phyloP scores from a whole-genome alignment of 2,329 filamentous ascomycete species.

The Beauveria rudraprayagi region DNA sequence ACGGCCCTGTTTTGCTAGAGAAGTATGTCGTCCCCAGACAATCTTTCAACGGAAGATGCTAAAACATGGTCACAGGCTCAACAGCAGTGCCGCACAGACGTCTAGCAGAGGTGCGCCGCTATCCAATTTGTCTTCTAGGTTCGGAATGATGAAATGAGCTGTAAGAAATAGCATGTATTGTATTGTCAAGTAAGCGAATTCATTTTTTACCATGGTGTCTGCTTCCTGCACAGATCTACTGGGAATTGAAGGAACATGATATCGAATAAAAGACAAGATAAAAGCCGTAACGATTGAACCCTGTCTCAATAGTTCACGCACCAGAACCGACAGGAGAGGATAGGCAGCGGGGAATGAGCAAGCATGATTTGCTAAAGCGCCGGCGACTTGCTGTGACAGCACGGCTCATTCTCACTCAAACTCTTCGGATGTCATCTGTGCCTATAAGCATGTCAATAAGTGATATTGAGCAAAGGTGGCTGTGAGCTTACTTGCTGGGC shows the following conservation, averaged over 20 bases:
- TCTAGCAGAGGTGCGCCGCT: slow-evolving; percentile 56
- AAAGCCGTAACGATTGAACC: background rate
- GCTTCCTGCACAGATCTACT: background rate
- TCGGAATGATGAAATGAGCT: slow-evolving; percentile 52
- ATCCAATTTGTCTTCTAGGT: slow-evolving; percentile 65
- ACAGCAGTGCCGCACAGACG: slow-evolving; percentile 48
- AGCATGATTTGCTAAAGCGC: background rate
- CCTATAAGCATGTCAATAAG: slow-evolving; percentile 22
- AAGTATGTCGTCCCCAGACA: slow-evolving; percentile 52
- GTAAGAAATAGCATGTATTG: slow-evolving; percentile 8
- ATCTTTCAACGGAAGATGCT: slow-evolving; percentile 13
- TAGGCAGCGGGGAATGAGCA: background rate
- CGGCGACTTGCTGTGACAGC: background rate
- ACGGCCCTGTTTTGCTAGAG: slow-evolving; percentile 82
- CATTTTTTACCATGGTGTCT: background rate
- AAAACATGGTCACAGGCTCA: slow-evolving; percentile 43
- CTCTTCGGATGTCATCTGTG: slow-evolving; percentile 37
- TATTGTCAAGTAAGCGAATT: slow-evolving; percentile 10
- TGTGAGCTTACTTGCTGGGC: slow-evolving; percentile 64
- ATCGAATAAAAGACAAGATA: background rate
- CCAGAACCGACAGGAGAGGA: background rate
- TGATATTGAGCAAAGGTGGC: background rate
- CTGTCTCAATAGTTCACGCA: background rate
- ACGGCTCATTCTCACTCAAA: slow-evolving; percentile 29
- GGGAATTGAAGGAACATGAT: background rate